Conservation (phyloP, 108 stramenopile genomes). For the Stephanodiscus minutulus region DNA sequence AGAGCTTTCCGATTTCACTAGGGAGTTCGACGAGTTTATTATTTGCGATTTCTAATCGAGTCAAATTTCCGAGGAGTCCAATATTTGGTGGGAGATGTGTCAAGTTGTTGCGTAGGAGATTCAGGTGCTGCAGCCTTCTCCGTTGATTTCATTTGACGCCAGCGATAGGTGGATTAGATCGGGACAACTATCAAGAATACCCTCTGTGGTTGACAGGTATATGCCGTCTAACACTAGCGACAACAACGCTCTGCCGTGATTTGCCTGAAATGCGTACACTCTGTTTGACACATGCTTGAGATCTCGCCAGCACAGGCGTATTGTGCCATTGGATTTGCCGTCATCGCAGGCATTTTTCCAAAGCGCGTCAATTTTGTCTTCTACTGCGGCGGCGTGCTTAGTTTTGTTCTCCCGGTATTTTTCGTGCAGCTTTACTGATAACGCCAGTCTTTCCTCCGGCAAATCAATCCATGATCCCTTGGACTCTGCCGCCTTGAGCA, state of each 20-base stretch:
- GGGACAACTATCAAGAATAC: slow-evolving; percentile 12
- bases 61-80: slow-evolving; percentile 17
- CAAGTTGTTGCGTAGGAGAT: slow-evolving; percentile 43
- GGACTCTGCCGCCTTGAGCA: too few species aligned
- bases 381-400: not conserved
- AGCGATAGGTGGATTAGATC: slow-evolving; percentile 34
- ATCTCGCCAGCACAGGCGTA: slow-evolving; percentile 27
- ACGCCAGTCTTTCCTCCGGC: slow-evolving; percentile 11
- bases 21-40: slow-evolving; percentile 41
- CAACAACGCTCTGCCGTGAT: slow-evolving; percentile 11
- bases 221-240: slow-evolving; percentile 34
- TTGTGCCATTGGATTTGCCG: slow-evolving; percentile 16
- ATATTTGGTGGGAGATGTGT: slow-evolving; percentile 23
- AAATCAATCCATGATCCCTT: slow-evolving; percentile 23
- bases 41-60: slow-evolving; percentile 31
- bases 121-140: slow-evolving; percentile 16
- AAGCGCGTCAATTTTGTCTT: slow-evolving; percentile 2
- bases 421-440: slow-evolving; percentile 15
- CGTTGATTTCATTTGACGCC: slow-evolving; percentile 33
- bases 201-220: slow-evolving; percentile 5
- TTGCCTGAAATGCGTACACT: slow-evolving; percentile 25
- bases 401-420: slow-evolving; percentile 11
- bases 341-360: slow-evolving; percentile 34
- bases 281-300: slow-evolving; percentile 17
- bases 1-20: slow-evolving; percentile 29